A percentile compares a stretch with the other conserved stretches of the same genome.
These are phyloP conservation scores for Fraxinus albicans DNA, from an alignment of 305 asterid genomes.

Conservation along the genomic window DNA sequence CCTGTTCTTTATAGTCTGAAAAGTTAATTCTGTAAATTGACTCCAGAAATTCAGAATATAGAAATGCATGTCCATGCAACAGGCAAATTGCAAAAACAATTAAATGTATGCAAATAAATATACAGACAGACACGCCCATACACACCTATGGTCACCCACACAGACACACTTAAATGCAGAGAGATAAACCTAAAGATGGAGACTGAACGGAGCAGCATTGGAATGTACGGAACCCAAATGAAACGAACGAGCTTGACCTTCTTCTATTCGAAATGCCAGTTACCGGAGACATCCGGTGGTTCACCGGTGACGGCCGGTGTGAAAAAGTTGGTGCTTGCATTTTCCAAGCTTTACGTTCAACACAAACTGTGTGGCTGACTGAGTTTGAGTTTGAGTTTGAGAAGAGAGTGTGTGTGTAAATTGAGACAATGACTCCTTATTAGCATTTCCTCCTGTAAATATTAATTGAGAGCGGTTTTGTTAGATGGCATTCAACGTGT, in stretches of 20 bases:
- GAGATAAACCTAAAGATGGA: conserved; percentile 36
- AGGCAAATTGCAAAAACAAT: background rate
- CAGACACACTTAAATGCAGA: background rate
- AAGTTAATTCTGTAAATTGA: background rate
- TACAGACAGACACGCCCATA: background rate
- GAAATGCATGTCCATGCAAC: background rate
- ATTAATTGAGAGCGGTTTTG: conserved; percentile 15
- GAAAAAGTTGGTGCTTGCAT: conserved; percentile 44
- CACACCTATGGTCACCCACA: too few species aligned
- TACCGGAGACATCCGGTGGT: conserved; percentile 7
- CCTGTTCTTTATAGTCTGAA: background rate
- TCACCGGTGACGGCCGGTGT: conserved; percentile 33
- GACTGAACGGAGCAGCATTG: conserved; percentile 41
- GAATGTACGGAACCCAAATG: conserved; percentile 28
- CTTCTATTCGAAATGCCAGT: conserved; percentile 19
- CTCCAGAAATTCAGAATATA: background rate
- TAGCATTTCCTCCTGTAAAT: background rate
- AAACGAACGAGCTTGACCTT: conserved; percentile 21
- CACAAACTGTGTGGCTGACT: background rate
- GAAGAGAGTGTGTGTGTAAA: background rate
- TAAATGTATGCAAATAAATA: background rate
- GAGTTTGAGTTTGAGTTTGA: conserved; percentile 1
- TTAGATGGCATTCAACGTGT: background rate
- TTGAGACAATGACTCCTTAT: background rate
- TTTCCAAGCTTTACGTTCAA: conserved; percentile 20